Evolutionary conservation across 2,329 filamentous ascomycete genomes (phyloP).

Genomic region (Falciphora oryzae): DNA sequence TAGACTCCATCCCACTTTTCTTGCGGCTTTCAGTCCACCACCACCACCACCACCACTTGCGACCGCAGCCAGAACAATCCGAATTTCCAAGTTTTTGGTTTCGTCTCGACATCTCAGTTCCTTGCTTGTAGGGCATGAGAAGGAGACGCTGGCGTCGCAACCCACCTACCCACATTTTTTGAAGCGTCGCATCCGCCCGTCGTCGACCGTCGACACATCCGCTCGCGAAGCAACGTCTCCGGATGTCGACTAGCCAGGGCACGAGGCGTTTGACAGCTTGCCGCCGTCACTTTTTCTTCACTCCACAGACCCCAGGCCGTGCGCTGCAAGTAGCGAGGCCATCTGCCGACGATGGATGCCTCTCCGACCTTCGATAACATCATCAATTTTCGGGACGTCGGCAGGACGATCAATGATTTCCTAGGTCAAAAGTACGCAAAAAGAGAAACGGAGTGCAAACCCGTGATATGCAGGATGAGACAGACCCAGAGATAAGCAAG

Average conservation of each 20-base stretch:
- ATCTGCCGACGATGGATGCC: neutral
- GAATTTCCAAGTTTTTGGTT: neutral
- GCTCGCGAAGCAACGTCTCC: neutral
- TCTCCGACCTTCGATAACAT: slow-evolving; percentile 45
- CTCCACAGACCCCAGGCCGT: neutral
- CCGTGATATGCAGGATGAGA: too few relatives aligned
- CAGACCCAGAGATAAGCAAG: neutral
- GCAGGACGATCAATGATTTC: slow-evolving; percentile 56
- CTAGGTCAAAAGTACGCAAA: slow-evolving; percentile 45
- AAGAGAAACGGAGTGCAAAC: neutral
- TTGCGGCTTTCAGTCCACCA: too few relatives aligned
- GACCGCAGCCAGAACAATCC: neutral
- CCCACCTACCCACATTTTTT: neutral
- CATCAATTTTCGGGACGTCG: slow-evolving; percentile 74
- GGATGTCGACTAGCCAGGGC: neutral
- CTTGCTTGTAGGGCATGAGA: neutral
- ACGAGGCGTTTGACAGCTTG: neutral
- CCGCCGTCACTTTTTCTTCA: neutral
- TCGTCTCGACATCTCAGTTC: neutral
- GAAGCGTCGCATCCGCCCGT: neutral
- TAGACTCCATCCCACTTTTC: neutral
- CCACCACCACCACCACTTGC: too few relatives aligned
- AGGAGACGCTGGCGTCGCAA: neutral
- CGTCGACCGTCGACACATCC: neutral
- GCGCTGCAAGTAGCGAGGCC: neutral